phyloP scores from a whole-genome alignment of 2,329 filamentous ascomycete species.

The Davidsoniella australis region DNA sequence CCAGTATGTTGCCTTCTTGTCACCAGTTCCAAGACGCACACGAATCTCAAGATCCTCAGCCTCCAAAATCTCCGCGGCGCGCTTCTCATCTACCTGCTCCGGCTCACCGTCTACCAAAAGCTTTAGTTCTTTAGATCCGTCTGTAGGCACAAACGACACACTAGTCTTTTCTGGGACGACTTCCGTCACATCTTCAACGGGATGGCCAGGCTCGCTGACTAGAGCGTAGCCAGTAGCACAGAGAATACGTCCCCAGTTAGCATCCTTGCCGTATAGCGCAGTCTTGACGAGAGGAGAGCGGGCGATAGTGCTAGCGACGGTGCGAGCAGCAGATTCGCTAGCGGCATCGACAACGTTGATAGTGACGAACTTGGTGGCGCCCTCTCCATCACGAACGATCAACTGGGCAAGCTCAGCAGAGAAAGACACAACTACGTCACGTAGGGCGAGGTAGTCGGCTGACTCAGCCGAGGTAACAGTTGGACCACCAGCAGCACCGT shows the following conservation, averaged over 20 bases:
- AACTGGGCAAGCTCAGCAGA: conserved; percentile 75
- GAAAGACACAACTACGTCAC: conserved; percentile 55
- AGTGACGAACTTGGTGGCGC: conserved; percentile 94
- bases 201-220: conserved; percentile 39
- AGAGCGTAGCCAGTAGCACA: conserved; percentile 79
- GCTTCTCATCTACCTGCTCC: conserved; percentile 57
- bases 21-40: conserved; percentile 52
- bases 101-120: conserved; percentile 66
- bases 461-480: conserved; percentile 37
- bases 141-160: conserved; percentile 62
- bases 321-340: conserved; percentile 52
- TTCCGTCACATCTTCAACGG: conserved; percentile 41
- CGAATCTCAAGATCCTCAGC: conserved; percentile 65
- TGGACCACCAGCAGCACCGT: conserved; percentile 69
- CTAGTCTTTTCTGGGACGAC: conserved; percentile 54
- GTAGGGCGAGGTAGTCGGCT: conserved; percentile 54
- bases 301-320: conserved; percentile 76
- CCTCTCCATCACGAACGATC: conserved; percentile 89
- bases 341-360: conserved; percentile 65
- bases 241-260: conserved; percentile 95
- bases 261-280: conserved; percentile 88
- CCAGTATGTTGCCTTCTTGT: conserved; percentile 57
- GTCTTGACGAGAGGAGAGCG: conserved; percentile 92
- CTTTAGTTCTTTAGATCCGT: conserved; percentile 61
- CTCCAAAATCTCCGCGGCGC: conserved; percentile 62